Evolutionary conservation across 2,329 filamentous ascomycete species (phyloP).

Genomic region (Stachybotrys chartarum): DNA sequence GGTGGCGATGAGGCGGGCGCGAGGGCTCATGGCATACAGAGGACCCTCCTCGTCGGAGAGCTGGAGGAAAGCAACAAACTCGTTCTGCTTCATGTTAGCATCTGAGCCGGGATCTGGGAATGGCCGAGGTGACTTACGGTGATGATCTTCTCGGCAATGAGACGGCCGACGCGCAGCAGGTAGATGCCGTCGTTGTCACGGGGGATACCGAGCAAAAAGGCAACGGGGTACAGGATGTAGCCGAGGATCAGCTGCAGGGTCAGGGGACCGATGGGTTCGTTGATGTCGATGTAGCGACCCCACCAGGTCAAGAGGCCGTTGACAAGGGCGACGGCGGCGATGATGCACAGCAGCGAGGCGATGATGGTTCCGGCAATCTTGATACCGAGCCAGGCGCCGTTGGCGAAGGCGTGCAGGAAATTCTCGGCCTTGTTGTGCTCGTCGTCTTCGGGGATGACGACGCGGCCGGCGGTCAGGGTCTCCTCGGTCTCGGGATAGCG

Average conservation of each 20-base stretch:
- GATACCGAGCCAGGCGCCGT: constrained; percentile 77
- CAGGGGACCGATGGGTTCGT: constrained; percentile 50
- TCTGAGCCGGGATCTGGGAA: neutral
- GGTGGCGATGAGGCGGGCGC: constrained; percentile 74
- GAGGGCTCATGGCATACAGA: constrained; percentile 25
- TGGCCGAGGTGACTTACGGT: constrained; percentile 37
- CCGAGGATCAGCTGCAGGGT: constrained; percentile 67
- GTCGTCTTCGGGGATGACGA: constrained; percentile 73
- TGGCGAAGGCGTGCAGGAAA: constrained; percentile 75
- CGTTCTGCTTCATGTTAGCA: constrained; percentile 44
- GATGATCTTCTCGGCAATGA: constrained; percentile 82
- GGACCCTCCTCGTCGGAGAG: neutral
- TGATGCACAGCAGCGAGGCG: constrained; percentile 73
- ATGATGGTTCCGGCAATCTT: constrained; percentile 83
- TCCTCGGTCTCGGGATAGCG: constrained; percentile 85
- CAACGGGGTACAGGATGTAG: constrained; percentile 70
- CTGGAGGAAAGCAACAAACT: constrained; percentile 62
- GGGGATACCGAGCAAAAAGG: constrained; percentile 76
- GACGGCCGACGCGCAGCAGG: constrained; percentile 63
- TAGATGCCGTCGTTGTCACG: constrained; percentile 33
- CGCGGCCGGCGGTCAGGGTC: constrained; percentile 72
- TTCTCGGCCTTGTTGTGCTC: constrained; percentile 67
- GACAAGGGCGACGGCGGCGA: constrained; percentile 65
- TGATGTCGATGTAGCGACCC: constrained; percentile 71
- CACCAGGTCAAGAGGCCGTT: constrained; percentile 79